These are phyloP conservation scores for Solanum virginianum DNA, from an alignment of 257 asterid genomes.

Conservation along the genomic window DNA sequence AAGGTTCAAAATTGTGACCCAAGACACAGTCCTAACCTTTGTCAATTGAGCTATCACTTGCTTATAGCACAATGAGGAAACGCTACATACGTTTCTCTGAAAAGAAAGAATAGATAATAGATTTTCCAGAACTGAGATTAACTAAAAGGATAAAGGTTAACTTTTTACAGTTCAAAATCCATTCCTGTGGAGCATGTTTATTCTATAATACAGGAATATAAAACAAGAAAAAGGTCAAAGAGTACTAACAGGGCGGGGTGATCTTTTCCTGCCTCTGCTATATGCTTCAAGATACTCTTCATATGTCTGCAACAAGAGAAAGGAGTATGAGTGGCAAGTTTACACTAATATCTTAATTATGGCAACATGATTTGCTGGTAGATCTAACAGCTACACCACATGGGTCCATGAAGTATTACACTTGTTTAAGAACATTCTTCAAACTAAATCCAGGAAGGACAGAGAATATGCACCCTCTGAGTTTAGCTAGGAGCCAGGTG, in stretches of 20 bases:
- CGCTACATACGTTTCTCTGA: neutral
- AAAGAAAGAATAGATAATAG: neutral
- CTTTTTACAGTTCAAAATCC: neutral
- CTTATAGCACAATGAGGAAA: neutral
- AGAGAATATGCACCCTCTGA: neutral
- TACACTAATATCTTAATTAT: neutral
- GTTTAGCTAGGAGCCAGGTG: neutral
- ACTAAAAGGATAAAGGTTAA: neutral
- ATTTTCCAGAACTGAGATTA: neutral
- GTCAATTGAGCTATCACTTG: neutral
- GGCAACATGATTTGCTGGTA: neutral
- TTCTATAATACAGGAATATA: neutral
- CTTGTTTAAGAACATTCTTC: neutral
- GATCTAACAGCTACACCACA: neutral
- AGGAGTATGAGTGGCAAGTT: neutral
- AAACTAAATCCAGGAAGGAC: neutral
- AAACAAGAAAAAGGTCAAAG: neutral
- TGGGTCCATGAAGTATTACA: neutral
- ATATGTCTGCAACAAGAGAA: conserved; percentile 58
- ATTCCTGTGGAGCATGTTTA: neutral
- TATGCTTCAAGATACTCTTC: conserved; percentile 93
- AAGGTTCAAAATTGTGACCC: neutral
- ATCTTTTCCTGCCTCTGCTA: conserved; percentile 38
- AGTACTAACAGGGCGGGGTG: conserved; percentile 46
- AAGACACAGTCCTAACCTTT: neutral